Base-by-base conservation (phyloP, 805 yeast species). In the Maudiozyma barnettii region DNA sequence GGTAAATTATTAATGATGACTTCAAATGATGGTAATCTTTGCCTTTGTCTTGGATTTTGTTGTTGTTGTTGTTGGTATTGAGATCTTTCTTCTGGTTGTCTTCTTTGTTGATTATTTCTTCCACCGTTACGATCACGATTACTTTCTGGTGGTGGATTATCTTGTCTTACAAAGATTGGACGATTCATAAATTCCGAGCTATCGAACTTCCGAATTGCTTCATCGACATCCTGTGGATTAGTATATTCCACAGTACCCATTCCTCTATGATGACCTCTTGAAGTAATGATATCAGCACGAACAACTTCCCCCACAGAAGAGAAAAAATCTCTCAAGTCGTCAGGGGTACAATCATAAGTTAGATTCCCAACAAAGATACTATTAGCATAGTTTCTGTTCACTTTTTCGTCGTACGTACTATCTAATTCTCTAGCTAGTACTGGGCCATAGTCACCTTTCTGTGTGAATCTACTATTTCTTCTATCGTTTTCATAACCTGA, bases 231-330 rank as follows among this genome's bases (percentile, higher is more conserved):
- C 16, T 75, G 81, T 50, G 73, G 72, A 49, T 71, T 70, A 12
- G 79, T 70, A 58, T 82, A 90, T 65, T 89, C 96, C 39, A 89
- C 96, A 21, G 95, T 86, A 38, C 90, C 91, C 91, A 83, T 84
- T 52, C 95, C 95, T 67, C 91, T 74, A 60, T 88, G 82, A 58
- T 83, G 83, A 48, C 95, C 95, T 55, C 82, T 78, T 51, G 78
- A 74, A 2, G 82, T 80, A 41, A 88, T 82, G 45, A 90, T 82
- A 63, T 89, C 96, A 3, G 96, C 95, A 53, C 86, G 76, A 19
- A 81, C 73, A 46, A 89, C 83, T 26, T 73, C 76, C 40, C 89
- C 89, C 37, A 75, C 75, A 23, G 65, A 66, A n/a, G 71, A 66
- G 64, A 84, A 84, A 52, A 75, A 71, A 16, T 72, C 80, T 58